phyloP scores from a whole-genome alignment of 768 basidiomycete species.

The Termitomyces sp. region DNA sequence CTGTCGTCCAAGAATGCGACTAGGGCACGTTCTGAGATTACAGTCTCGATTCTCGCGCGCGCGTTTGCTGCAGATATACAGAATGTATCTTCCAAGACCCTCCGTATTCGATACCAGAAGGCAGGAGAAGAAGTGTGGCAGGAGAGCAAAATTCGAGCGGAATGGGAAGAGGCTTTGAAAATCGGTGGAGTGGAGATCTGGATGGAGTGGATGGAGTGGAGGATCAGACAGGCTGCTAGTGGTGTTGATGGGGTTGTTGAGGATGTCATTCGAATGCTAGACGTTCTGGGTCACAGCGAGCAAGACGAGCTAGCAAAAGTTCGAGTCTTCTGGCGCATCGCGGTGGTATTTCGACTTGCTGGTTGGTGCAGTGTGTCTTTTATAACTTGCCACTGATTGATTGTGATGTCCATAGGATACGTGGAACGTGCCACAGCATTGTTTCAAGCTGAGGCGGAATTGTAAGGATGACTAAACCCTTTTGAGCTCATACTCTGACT shows the following conservation, averaged over 20 bases:
- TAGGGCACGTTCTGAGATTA: conserved; percentile 67
- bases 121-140: conserved; percentile 75
- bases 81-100: conserved; percentile 43
- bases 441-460: conserved; percentile 81
- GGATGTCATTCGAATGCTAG: conserved; percentile 46
- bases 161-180: conserved; percentile 69
- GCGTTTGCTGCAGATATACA: conserved; percentile 54
- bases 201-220: conserved; percentile 83
- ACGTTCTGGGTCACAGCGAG: conserved; percentile 34
- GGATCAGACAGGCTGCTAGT: conserved; percentile 42
- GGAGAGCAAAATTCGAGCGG: conserved; percentile 45
- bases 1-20: conserved; percentile 62
- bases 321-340: conserved; percentile 69
- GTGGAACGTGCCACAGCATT: conserved; percentile 70
- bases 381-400: conserved; percentile 7
- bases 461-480: conserved; percentile 42
- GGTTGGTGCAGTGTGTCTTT: conserved; percentile 36
- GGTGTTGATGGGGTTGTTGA: conserved; percentile 52
- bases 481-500: not conserved
- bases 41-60: conserved; percentile 61
- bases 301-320: conserved; percentile 52
- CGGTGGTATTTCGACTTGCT: conserved; percentile 59
- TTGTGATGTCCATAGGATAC: conserved; percentile 47
- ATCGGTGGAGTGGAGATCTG: conserved; percentile 56
- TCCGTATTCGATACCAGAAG: conserved; percentile 64